These are phyloP conservation scores for Botrytis cinerea DNA, from an alignment of 2,329 filamentous ascomycete genomes.

Conservation along the genomic window DNA sequence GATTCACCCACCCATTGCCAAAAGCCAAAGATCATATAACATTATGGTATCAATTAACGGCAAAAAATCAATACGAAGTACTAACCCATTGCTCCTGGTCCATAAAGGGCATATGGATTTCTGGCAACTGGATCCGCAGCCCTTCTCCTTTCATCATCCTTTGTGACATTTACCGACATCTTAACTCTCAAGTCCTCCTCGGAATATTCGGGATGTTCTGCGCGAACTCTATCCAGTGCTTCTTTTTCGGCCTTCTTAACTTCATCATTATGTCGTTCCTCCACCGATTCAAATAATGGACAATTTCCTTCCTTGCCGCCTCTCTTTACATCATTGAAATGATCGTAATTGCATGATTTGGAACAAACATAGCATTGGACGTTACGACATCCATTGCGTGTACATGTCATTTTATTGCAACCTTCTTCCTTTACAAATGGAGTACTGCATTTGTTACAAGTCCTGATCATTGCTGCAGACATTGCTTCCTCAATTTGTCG, in stretches of 20 bases:
- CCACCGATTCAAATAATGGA: slow-evolving; percentile 64
- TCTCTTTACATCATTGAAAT: slow-evolving; percentile 61
- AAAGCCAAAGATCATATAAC: not conserved
- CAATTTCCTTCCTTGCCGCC: slow-evolving; percentile 59
- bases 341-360: slow-evolving; percentile 63
- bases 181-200: slow-evolving; percentile 59
- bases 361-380: slow-evolving; percentile 72
- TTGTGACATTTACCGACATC: slow-evolving; percentile 55
- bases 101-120: not conserved
- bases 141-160: slow-evolving; percentile 45
- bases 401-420: slow-evolving; percentile 83
- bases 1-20: not conserved
- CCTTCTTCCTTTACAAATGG: slow-evolving; percentile 77
- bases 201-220: slow-evolving; percentile 62
- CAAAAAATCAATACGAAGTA: not conserved
- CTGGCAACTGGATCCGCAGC: slow-evolving; percentile 21
- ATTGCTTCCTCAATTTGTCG: slow-evolving; percentile 81
- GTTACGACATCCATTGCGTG: slow-evolving; percentile 52
- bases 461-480: slow-evolving; percentile 75
- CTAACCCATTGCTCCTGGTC: slow-evolving; percentile 3
- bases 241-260: slow-evolving; percentile 61
- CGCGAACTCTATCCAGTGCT: slow-evolving; percentile 55
- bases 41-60: not conserved
- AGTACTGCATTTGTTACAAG: slow-evolving; percentile 64
- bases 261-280: slow-evolving; percentile 63